Percentiles rank a stretch among this genome's conserved stretches.
These are phyloP conservation scores for Xylogone sp. DNA, from an alignment of 2,329 filamentous ascomycete genomes.

Conservation along the genomic window DNA sequence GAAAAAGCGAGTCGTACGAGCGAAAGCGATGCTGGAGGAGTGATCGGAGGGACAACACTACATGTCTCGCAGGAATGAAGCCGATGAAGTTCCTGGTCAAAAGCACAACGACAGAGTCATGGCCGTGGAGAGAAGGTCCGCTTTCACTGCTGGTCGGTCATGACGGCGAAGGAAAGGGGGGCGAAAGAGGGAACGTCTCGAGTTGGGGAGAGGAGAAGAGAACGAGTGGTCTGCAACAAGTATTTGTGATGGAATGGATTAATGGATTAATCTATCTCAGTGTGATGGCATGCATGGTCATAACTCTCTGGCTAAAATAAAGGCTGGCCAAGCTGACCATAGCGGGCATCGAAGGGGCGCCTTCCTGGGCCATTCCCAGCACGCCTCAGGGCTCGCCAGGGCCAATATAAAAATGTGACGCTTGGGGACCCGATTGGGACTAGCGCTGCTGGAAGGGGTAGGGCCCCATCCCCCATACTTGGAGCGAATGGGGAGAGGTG, in stretches of 20 bases:
- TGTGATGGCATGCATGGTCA: slow-evolving; percentile 21
- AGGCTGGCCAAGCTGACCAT: slow-evolving; percentile 14
- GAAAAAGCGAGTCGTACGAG: background rate
- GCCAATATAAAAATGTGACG: background rate
- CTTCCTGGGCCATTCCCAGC: slow-evolving; percentile 11
- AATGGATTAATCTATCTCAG: slow-evolving; percentile 14
- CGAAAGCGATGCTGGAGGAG: background rate
- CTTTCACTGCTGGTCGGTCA: slow-evolving; percentile 18
- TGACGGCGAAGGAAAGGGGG: slow-evolving; percentile 14
- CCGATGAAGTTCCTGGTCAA: background rate
- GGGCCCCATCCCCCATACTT: background rate
- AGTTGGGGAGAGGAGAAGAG: slow-evolving; percentile 12
- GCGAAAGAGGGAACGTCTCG: slow-evolving; percentile 12
- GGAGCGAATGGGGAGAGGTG: background rate
- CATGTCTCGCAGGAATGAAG: background rate
- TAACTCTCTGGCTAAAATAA: slow-evolving; percentile 23
- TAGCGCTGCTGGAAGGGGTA: background rate
- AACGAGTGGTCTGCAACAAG: slow-evolving; percentile 8
- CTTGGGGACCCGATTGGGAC: background rate
- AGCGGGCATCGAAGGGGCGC: slow-evolving; percentile 14
- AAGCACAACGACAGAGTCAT: background rate
- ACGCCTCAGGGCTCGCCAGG: background rate
- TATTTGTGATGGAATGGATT: slow-evolving; percentile 11
- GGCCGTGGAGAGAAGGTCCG: slow-evolving; percentile 10
- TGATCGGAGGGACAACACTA: background rate